phyloP scores from a whole-genome alignment of 139 green algal species.

The Chlamydomonas sphaeroides region DNA sequence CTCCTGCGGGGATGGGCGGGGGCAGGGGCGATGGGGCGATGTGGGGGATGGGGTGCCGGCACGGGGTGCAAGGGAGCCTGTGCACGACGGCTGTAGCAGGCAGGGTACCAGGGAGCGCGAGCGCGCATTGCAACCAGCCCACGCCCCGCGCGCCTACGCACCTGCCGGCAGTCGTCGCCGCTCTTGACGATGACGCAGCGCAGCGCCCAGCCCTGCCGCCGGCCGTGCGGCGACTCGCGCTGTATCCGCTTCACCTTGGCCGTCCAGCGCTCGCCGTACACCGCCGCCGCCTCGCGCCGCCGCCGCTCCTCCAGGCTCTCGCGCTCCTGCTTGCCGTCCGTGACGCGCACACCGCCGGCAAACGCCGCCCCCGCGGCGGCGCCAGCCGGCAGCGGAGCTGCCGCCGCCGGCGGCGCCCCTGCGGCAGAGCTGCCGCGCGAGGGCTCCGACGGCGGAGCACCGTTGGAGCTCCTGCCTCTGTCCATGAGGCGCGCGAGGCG shows the following conservation, averaged over 20 bases:
- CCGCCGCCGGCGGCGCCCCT: no score
- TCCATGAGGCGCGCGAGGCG: not conserved
- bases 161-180: constrained; percentile 97
- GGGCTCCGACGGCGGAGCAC: no score
- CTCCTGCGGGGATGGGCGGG: constrained; percentile 63
- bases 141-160: no score
- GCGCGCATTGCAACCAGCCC: no score
- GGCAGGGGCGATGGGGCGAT: no score
- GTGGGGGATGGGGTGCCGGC: no score
- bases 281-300: constrained; percentile 47
- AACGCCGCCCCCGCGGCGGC: no score
- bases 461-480: no score
- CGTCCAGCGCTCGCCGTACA: constrained; percentile 82
- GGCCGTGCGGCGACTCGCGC: constrained; percentile 78
- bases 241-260: constrained; percentile 70
- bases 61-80: not conserved
- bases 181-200: constrained; percentile 97
- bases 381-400: no score
- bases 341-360: not conserved
- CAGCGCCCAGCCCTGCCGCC: constrained; percentile 86
- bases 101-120: no score
- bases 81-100: no score
- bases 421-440: no score
- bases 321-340: constrained; percentile 17
- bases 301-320: constrained; percentile 29